Conservation (phyloP, 78 protist genomes). For the Dictyostelium capitatum region DNA sequence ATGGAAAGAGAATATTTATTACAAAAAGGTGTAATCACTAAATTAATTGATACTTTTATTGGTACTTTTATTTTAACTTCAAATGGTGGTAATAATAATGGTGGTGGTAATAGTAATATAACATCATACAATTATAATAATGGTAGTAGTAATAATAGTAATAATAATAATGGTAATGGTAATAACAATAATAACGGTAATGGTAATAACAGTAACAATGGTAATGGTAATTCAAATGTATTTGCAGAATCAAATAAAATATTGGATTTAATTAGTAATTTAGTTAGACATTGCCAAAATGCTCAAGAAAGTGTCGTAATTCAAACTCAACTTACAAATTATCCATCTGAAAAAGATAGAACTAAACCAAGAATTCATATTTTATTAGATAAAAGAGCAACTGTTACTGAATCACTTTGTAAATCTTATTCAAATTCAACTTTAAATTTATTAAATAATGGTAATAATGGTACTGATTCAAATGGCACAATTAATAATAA, state of each 20-base stretch:
- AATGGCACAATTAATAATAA: too few species aligned
- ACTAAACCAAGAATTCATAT: conserved; percentile 41
- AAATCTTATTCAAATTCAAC: background rate
- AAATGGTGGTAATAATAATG: background rate
- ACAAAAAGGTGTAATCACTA: conserved; percentile 54
- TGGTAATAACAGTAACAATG: background rate
- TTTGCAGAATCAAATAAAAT: conserved; percentile 38
- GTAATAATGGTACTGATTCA: background rate
- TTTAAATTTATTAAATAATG: background rate
- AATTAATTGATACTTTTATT: conserved; percentile 50
- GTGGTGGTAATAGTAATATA: background rate
- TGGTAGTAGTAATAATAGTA: background rate
- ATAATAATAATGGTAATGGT: background rate
- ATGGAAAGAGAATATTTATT: conserved; percentile 56
- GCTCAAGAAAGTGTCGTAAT: background rate
- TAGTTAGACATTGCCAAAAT: conserved; percentile 54
- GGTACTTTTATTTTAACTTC: conserved; percentile 19
- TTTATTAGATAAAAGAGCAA: background rate
- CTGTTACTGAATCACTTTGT: background rate
- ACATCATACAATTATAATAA: background rate
- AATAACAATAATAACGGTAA: background rate
- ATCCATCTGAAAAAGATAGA: conserved; percentile 68
- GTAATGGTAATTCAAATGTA: background rate
- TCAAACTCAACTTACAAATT: conserved; percentile 33
- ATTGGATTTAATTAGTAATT: conserved; percentile 40